phyloP scores from a whole-genome alignment of 148 eudicot genomes.

The Rhododendron griersonianum region DNA sequence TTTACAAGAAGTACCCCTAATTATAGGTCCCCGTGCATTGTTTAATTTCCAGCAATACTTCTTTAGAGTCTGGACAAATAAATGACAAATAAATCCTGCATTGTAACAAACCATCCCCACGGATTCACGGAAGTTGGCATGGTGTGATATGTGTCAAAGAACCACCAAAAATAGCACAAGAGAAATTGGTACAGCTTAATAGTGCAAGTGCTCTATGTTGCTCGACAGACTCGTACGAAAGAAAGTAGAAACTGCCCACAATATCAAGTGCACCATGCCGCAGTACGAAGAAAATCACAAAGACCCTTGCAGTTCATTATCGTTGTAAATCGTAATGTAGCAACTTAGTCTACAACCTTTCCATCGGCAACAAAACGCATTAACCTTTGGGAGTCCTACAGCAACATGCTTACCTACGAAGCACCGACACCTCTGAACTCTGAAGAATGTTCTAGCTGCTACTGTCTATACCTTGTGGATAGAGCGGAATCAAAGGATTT shows the following conservation, averaged over 20 bases:
- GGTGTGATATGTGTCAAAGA: not conserved
- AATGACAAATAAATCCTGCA: not conserved
- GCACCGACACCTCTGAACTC: no score
- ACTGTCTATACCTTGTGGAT: no score
- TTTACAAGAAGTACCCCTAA: not conserved
- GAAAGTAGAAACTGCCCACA: not conserved
- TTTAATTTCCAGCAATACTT: not conserved
- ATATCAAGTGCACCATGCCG: not conserved
- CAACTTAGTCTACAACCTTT: not conserved
- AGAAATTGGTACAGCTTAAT: not conserved
- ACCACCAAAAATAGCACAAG: not conserved
- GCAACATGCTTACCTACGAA: not conserved
- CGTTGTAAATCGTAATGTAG: not conserved
- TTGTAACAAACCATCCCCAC: not conserved
- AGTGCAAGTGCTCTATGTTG: not conserved
- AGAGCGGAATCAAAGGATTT: no score
- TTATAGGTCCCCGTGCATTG: not conserved
- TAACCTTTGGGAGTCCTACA: not conserved
- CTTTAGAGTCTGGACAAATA: not conserved
- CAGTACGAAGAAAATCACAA: not conserved
- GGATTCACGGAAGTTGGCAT: not conserved
- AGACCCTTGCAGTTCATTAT: not conserved
- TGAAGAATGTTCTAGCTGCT: no score
- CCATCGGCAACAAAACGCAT: not conserved
- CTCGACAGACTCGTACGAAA: not conserved